phyloP scores from a whole-genome alignment of 768 basidiomycete genomes.

The Clathrus columnatus region DNA sequence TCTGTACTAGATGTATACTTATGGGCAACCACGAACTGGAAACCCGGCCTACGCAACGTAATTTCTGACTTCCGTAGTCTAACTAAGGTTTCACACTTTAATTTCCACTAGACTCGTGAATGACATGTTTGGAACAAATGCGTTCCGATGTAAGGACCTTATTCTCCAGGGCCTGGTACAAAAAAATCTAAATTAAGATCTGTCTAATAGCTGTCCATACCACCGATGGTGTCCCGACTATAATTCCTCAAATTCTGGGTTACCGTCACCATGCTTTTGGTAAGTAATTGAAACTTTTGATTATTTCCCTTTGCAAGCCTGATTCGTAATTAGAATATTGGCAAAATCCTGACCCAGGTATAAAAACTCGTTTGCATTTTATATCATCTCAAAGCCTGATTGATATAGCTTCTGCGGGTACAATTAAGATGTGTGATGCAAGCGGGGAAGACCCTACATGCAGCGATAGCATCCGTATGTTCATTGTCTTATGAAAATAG shows the following conservation, averaged over 20 bases:
- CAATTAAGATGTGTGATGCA: constrained; percentile 32
- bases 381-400: background rate
- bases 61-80: constrained; percentile 11
- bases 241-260: constrained; percentile 36
- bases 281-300: constrained; percentile 11
- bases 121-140: background rate
- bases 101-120: constrained; percentile 11
- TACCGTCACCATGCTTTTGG: constrained; percentile 33
- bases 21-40: constrained; percentile 43
- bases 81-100: constrained; percentile 27
- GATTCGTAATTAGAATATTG: constrained; percentile 35
- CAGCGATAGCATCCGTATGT: constrained; percentile 39
- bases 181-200: constrained; percentile 5
- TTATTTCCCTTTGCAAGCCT: constrained; percentile 14
- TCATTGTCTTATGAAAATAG: background rate
- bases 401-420: constrained; percentile 18
- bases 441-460: constrained; percentile 40
- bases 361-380: background rate
- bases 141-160: background rate
- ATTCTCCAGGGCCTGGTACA: constrained; percentile 38
- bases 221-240: constrained; percentile 43
- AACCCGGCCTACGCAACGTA: constrained; percentile 28
- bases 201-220: constrained; percentile 31
- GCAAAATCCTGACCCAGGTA: constrained; percentile 38
- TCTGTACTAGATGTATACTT: constrained; percentile 1